Base-by-base conservation (phyloP, 805 yeast species). In the Pichia thaimueangensis region DNA sequence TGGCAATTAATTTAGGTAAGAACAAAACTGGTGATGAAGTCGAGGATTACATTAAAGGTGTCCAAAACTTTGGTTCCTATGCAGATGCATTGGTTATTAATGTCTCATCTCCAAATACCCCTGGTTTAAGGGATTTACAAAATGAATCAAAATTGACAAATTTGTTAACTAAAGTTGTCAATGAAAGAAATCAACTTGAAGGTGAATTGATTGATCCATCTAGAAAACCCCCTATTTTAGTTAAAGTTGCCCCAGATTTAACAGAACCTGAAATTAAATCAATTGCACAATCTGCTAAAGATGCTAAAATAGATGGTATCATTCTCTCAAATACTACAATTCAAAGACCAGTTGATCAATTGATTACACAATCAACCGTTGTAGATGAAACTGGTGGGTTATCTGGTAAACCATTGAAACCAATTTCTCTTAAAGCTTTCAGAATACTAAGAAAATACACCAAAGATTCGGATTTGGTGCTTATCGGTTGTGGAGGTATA, bases 401-500 rank as follows among this genome's bases (percentile, higher is more conserved):
- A 30, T 85, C 95, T 0, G 97, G 97, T n/a, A 74, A 75, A 45
- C 97, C 97, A 15, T 70, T 91, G 43, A 91, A 89, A 62, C 89
- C 86, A 36, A 69, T 78, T 39, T 70, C 96, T 2, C 67, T 91
- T 45, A 66, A 76, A 48, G 93, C 95, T 0, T 69, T 91, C 52
- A 74, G 71, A 46, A 64, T 74, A 2, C 77, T 91, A 52, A 78
- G 93, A 44, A 80, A 84, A 53, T 73, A 84, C 57, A 76, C 95
- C 29, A 86, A 86, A 54, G 86, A 77, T 47, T 73, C 83, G 1
- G 71, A 78, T 41, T 62, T 88, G 49, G 84, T 88, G 2, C 71
- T 91, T 33, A 74, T 91, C 50, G 97, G 97, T 27, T 88, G 96
- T 64, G 97, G 97, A 44, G 97, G 97, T 51, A 87, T 91, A 52